Percentiles rank a stretch among this genome's conserved stretches.
These are phyloP conservation scores for Oryza glaberrima DNA, from an alignment of 176 grass and related monocot species.

Conservation along the genomic window DNA sequence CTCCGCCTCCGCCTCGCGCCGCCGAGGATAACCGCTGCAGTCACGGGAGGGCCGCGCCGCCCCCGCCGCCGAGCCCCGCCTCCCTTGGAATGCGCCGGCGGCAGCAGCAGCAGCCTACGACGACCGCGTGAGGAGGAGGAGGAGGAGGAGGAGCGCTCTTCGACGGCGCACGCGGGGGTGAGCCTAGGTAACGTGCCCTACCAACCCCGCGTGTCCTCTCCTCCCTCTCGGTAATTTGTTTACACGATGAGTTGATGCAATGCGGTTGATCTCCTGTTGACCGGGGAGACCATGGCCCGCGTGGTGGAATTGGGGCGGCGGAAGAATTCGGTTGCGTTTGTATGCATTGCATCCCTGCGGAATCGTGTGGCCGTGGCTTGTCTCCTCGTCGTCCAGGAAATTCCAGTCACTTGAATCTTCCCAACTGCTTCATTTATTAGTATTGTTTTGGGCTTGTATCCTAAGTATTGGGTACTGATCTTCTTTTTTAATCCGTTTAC, in stretches of 20 bases:
- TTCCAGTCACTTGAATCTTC: neutral
- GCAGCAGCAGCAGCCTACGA: neutral
- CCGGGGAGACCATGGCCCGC: neutral
- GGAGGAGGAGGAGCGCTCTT: conserved; percentile 9
- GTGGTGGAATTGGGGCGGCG: neutral
- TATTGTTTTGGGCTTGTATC: neutral
- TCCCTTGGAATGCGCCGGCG: conserved; percentile 29
- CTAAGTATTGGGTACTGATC: neutral
- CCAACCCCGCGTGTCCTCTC: neutral
- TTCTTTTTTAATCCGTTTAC: neutral
- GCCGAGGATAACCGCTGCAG: neutral
- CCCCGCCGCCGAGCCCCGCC: neutral
- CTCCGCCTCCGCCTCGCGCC: neutral
- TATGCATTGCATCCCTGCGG: neutral
- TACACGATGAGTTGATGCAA: neutral
- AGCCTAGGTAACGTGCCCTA: conserved; percentile 31
- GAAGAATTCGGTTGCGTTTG: neutral
- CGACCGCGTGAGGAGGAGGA: conserved; percentile 6
- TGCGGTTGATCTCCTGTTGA: neutral
- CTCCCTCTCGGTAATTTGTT: neutral
- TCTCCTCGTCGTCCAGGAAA: neutral
- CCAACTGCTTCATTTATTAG: neutral
- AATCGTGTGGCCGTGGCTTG: neutral
- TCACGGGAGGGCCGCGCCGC: neutral
- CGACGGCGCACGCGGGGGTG: conserved; percentile 8